phyloP scores from a whole-genome alignment of 2,329 filamentous ascomycete genomes.

The Orbilia oligospora region DNA sequence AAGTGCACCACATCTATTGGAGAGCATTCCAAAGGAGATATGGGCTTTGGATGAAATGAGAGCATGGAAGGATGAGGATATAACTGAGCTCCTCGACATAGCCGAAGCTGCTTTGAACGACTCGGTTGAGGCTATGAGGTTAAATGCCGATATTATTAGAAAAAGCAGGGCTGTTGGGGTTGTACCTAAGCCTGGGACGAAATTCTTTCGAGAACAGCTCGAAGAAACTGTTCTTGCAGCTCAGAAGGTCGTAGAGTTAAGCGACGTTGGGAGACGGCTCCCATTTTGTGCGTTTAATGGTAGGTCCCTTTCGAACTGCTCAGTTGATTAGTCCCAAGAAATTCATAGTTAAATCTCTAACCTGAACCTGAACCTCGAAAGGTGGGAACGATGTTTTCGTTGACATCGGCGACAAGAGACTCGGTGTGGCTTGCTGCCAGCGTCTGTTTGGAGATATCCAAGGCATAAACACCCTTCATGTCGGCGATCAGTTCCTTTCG shows the following conservation, averaged over 20 bases:
- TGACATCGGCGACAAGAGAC: conserved; percentile 97
- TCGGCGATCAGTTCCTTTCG: conserved; percentile 96
- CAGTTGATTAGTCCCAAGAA: not conserved
- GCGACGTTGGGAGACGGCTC: conserved; percentile 76
- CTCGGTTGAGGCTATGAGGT: conserved; percentile 82
- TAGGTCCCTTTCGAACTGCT: conserved; percentile 62
- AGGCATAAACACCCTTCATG: conserved; percentile 86
- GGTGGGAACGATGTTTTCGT: conserved; percentile 97
- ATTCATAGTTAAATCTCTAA: conserved; percentile 1
- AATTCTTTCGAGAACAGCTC: conserved; percentile 86
- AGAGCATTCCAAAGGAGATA: conserved; percentile 75
- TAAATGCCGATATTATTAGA: conserved; percentile 84
- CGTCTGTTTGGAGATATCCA: conserved; percentile 85
- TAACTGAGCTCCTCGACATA: conserved; percentile 85
- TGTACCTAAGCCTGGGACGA: conserved; percentile 75
- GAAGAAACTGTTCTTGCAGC: conserved; percentile 97
- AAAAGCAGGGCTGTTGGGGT: conserved; percentile 91
- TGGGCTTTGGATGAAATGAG: conserved; percentile 87
- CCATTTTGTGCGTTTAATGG: conserved; percentile 98
- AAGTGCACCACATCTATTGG: conserved; percentile 76
- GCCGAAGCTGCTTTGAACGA: conserved; percentile 87
- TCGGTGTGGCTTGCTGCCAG: conserved; percentile 94
- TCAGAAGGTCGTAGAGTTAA: conserved; percentile 91
- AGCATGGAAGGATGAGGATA: conserved; percentile 81
- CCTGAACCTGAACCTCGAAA: conserved; percentile 61